phyloP scores from a whole-genome alignment of 805 yeast genomes.

The Saturnispora dispora region DNA sequence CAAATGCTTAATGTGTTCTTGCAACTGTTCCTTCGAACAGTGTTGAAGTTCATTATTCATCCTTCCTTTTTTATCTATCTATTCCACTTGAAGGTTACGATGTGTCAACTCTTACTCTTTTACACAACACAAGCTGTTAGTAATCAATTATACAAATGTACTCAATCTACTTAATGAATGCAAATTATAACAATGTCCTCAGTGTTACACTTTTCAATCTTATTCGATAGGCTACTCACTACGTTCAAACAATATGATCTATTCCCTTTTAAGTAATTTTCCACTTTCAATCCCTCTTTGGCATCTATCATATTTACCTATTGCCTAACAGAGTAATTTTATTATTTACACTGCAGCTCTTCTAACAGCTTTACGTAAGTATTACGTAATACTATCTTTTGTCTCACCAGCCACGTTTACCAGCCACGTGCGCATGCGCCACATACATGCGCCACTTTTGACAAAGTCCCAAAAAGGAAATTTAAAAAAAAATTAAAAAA shows the following conservation, averaged over 20 bases:
- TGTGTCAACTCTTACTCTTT: not conserved
- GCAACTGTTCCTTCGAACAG: not conserved
- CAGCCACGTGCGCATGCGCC: not conserved
- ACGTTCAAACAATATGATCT: not conserved
- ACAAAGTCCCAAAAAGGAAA: not conserved
- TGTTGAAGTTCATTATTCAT: not conserved
- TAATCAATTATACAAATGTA: too few species aligned
- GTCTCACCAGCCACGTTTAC: not conserved
- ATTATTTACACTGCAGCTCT: not conserved
- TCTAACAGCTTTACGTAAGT: not conserved
- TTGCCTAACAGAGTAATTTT: not conserved
- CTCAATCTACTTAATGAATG: too few species aligned
- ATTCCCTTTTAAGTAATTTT: not conserved
- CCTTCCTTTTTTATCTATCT: not conserved
- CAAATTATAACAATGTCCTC: too few species aligned
- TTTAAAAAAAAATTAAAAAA: not conserved
- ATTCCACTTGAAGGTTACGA: not conserved
- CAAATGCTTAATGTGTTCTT: slow-evolving; percentile 6
- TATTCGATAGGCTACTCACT: not conserved
- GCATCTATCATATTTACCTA: not conserved
- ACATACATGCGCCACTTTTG: not conserved
- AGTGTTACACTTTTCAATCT: not conserved
- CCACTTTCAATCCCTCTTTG: not conserved
- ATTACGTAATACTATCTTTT: too few species aligned
- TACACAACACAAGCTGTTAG: too few species aligned